Conservation (phyloP, 257 asterid genomes). For the Jacaranda copaia region DNA sequence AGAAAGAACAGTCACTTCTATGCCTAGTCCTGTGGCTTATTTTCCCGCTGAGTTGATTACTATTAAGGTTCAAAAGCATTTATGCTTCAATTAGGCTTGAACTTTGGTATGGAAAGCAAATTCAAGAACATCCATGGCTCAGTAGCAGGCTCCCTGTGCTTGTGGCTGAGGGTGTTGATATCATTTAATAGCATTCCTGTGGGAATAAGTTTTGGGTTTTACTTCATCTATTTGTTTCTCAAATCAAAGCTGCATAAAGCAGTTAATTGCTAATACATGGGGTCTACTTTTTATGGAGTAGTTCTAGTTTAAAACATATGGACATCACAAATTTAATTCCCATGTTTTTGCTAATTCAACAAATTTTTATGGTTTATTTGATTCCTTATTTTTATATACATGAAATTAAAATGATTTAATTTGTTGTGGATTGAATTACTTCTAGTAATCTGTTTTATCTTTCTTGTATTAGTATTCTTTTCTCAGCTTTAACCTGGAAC, state of each 20-base stretch:
- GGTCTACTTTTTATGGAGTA: not conserved
- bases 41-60: not conserved
- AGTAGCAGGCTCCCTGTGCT: not conserved
- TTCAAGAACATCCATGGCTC: not conserved
- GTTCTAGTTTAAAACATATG: not conserved
- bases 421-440: not conserved
- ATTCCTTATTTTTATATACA: not conserved
- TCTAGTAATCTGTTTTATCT: not conserved
- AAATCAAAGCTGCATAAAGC: not conserved
- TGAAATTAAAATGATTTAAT: constrained; percentile 2
- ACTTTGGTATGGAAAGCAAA: not conserved
- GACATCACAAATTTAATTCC: not conserved
- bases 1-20: not conserved
- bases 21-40: not conserved
- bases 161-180: not conserved
- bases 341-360: not conserved
- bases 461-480: not conserved
- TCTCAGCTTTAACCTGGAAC: constrained; percentile 11
- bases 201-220: not conserved
- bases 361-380: not conserved
- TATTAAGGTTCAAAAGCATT: not conserved
- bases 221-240: not conserved
- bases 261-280: no score
- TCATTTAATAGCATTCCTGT: not conserved
- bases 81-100: not conserved